Percentiles rank a stretch among this genome's conserved stretches.
These are phyloP conservation scores for Teratosphaeria gauchensis DNA, from an alignment of 2,329 filamentous ascomycete species.

Conservation along the genomic window DNA sequence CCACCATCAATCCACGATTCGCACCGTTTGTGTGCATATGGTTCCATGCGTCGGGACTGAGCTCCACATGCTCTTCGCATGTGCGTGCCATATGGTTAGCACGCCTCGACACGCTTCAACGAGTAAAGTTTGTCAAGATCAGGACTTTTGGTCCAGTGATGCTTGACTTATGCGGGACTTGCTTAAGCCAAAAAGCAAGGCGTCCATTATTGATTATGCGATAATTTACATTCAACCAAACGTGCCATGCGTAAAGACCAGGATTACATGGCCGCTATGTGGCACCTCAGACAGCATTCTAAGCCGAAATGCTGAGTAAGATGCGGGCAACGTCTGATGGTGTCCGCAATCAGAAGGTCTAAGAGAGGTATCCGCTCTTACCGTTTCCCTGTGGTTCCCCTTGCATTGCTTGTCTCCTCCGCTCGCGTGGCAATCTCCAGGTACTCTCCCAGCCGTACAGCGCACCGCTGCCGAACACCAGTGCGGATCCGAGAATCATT, in stretches of 20 bases:
- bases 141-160: background rate
- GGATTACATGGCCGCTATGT: background rate
- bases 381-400: slow-evolving; percentile 1
- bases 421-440: slow-evolving; percentile 32
- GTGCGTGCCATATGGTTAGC: background rate
- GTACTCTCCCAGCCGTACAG: slow-evolving; percentile 72
- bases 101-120: background rate
- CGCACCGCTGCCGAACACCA: slow-evolving; percentile 87
- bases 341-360: background rate
- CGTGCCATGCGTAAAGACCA: background rate
- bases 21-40: background rate
- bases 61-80: background rate
- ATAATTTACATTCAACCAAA: background rate
- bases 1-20: background rate
- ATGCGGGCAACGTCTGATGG: background rate
- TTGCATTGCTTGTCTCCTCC: slow-evolving; percentile 1
- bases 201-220: background rate
- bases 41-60: background rate
- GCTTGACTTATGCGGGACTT: background rate
- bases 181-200: background rate
- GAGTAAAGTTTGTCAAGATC: background rate
- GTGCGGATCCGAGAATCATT: slow-evolving; percentile 67
- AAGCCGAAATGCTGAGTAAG: background rate
- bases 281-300: background rate
- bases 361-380: background rate